Evolutionary conservation across 2,329 filamentous ascomycete genomes (phyloP).

Genomic region (Cladosporium austrohemisphaericum): DNA sequence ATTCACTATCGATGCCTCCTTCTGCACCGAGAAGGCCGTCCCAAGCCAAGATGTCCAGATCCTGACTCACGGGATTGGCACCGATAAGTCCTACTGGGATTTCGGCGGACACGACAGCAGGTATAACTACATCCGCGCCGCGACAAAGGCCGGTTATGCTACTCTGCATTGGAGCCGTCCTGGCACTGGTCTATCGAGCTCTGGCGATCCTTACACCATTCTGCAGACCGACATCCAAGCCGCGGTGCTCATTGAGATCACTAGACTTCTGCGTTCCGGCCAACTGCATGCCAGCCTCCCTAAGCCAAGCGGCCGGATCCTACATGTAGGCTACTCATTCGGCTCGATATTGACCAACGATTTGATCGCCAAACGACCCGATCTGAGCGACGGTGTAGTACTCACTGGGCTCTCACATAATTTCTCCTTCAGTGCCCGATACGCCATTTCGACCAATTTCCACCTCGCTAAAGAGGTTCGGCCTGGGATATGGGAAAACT

Average conservation of each 20-base stretch:
- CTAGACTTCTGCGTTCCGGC: conserved; percentile 18
- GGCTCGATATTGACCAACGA: conserved; percentile 18
- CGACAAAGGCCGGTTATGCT: conserved; percentile 18
- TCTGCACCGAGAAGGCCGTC: conserved; percentile 14
- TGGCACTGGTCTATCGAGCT: conserved; percentile 19
- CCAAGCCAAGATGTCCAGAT: conserved; percentile 17
- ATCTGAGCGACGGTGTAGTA: conserved; percentile 19
- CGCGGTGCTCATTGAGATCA: conserved; percentile 18
- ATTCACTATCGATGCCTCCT: conserved; percentile 20
- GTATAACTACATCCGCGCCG: conserved; percentile 21
- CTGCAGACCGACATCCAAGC: conserved; percentile 19
- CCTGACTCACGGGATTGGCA: conserved; percentile 23
- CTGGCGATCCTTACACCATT: conserved; percentile 19
- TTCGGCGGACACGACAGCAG: conserved; percentile 18
- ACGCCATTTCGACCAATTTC: conserved; percentile 13
- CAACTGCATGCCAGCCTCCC: conserved; percentile 12
- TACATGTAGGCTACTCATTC: conserved; percentile 23
- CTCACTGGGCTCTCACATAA: conserved; percentile 19
- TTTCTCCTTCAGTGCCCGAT: background rate
- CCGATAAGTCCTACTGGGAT: conserved; percentile 23
- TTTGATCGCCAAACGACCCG: conserved; percentile 15
- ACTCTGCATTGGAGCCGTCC: conserved; percentile 22
- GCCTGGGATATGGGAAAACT: conserved; percentile 16
- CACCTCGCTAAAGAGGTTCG: conserved; percentile 19
- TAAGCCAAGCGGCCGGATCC: conserved; percentile 16